Base-by-base conservation (phyloP, 495 filamentous ascomycete species). In the Hypoxylon cercidicola region DNA sequence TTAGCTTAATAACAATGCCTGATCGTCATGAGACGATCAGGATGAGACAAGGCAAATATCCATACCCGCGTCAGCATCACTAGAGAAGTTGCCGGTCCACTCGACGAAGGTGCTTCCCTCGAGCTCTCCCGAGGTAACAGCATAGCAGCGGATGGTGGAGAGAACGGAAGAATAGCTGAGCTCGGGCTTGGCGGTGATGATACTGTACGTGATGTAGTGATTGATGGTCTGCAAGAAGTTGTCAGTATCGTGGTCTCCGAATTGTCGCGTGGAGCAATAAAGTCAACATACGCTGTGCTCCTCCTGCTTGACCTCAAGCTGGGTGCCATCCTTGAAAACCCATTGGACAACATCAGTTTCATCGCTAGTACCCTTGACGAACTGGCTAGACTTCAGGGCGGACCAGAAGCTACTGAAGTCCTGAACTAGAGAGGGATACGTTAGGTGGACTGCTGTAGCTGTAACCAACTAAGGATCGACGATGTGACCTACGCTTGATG, bases 141-240 rank as follows among this genome's bases (percentile, higher is more conserved):
- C 62, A 73, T 82, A 88, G 72, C 79, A 81, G 54, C 85, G 83
- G 47, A 90, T 79, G 15, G 86, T 89, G 74, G 81, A 87, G 43
- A 88, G 75, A 32, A 88, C 84, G 48, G 82, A 81, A 44, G 84
- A 84, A 70, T 90, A 89, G 40, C 69, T 78, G 19, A 89, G 78
- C 45, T 77, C 69, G 10, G 88, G 88, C 64, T 82, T 74, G 6
- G 86, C 77, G 15, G 81, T 81, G 76, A 90, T 90, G 76, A 89
- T 77, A 55, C 80, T 84, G 79, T 88, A 90, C 8, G 86, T 90
- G 68, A 90, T 88, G 78, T 80, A 89, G 76, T 90, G 87, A 55
- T 89, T 82, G 71, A 90, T 84, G 47, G 81, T 81, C 87, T 89
- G 28, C 16, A 1, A 30, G 45, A 8, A 37, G 21, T 12, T 3